These are phyloP conservation scores for Spergularia marina DNA, from an alignment of 148 eudicot species.

Conservation along the genomic window DNA sequence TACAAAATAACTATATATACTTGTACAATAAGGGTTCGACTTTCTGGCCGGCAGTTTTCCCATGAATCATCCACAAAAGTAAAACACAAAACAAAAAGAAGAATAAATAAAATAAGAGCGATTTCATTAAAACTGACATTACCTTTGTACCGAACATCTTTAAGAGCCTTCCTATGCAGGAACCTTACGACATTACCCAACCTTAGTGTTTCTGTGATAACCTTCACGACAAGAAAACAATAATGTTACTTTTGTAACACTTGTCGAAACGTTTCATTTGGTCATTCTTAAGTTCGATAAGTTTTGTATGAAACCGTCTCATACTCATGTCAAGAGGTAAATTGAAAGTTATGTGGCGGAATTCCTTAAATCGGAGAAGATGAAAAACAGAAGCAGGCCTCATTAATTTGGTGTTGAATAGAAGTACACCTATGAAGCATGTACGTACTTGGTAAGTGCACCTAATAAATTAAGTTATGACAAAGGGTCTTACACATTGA, in stretches of 20 bases:
- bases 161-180: slow-evolving; percentile 84
- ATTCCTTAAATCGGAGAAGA: too few relatives aligned
- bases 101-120: not conserved
- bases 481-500: slow-evolving; percentile 68
- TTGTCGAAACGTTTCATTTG: not conserved
- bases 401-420: not conserved
- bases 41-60: slow-evolving; percentile 20
- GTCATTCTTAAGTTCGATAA: not conserved
- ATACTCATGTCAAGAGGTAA: too few relatives aligned
- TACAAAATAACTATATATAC: not conserved
- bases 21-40: slow-evolving; percentile 4
- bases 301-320: not conserved
- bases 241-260: not conserved
- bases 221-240: slow-evolving; percentile 36
- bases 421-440: too few relatives aligned
- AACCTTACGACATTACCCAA: slow-evolving; percentile 94
- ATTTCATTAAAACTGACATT: slow-evolving; percentile 7
- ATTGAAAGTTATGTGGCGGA: too few relatives aligned
- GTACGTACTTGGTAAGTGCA: too few relatives aligned
- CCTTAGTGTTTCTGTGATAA: slow-evolving; percentile 82
- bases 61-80: slow-evolving; percentile 21
- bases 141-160: slow-evolving; percentile 86
- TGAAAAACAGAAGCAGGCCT: not conserved
- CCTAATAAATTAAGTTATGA: too few relatives aligned
- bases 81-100: not conserved